Conservation (phyloP, 164 flowering plant species). For the Warburgia ugandensis region DNA sequence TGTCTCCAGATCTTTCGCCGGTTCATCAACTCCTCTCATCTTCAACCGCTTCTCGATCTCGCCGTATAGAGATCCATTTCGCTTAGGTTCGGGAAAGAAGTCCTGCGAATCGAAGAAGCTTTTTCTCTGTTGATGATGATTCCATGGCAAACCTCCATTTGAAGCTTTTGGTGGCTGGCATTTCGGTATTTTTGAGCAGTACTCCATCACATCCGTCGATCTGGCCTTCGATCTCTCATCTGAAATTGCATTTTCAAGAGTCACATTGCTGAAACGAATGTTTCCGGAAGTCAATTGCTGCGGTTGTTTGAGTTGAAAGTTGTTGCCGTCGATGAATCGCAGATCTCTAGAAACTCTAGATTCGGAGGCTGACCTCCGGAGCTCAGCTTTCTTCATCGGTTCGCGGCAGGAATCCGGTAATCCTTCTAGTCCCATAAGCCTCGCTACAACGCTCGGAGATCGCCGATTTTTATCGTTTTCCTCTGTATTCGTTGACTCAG, state of each 20-base stretch:
- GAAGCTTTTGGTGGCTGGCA: conserved; percentile 18
- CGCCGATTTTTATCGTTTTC: conserved; percentile 42
- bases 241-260: conserved; percentile 9
- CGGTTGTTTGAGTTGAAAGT: conserved; percentile 19
- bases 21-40: conserved; percentile 78
- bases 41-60: conserved; percentile 66
- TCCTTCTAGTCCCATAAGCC: conserved; percentile 78
- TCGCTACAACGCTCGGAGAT: conserved; percentile 74
- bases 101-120: conserved; percentile 68
- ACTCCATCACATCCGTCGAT: conserved; percentile 10
- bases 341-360: conserved; percentile 63
- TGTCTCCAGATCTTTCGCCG: conserved; percentile 71
- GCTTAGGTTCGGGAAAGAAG: conserved; percentile 76
- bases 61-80: conserved; percentile 40
- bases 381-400: conserved; percentile 39
- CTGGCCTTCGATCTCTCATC: conserved; percentile 13
- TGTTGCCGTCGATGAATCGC: conserved; percentile 32
- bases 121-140: conserved; percentile 38
- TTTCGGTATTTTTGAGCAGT: conserved; percentile 10
- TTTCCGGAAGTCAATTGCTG: conserved; percentile 9
- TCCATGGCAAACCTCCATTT: conserved; percentile 17
- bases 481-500: conserved; percentile 8
- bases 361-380: conserved; percentile 88
- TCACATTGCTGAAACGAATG: conserved; percentile 9
- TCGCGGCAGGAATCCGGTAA: conserved; percentile 31